These are phyloP conservation scores for Psophocarpus tetragonolobus DNA, from an alignment of 306 rosid species.

Conservation along the genomic window DNA sequence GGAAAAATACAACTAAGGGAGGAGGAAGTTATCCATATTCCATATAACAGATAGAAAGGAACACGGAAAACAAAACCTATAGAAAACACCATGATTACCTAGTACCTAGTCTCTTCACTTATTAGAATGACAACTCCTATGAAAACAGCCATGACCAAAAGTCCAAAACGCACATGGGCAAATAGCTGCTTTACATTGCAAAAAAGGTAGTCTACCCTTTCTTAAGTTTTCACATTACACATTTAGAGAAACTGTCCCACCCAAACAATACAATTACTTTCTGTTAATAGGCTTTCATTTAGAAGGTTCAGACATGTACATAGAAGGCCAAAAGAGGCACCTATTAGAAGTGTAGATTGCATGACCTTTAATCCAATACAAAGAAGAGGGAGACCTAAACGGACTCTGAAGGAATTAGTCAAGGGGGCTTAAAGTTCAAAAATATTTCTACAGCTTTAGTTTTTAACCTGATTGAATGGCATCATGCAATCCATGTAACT, in stretches of 20 bases:
- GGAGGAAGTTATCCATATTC: neutral
- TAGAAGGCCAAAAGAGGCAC: no score
- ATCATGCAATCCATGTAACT: no score
- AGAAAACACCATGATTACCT: neutral
- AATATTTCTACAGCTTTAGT: no score
- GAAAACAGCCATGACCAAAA: neutral
- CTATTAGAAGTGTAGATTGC: no score
- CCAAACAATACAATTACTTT: slow-evolving; percentile 15
- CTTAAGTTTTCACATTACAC: neutral
- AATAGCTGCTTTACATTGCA: neutral
- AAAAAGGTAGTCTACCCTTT: neutral
- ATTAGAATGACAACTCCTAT: neutral
- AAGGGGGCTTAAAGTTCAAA: no score
- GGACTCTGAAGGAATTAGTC: no score
- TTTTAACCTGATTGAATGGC: no score
- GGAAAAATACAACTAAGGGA: neutral
- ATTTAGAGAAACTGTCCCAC: neutral
- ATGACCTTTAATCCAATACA: no score
- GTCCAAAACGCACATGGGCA: neutral
- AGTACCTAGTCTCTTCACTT: neutral
- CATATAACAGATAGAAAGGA: neutral
- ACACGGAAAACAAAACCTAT: neutral
- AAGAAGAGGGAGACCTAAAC: no score
- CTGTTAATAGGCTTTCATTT: neutral
- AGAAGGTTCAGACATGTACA: no score